Base-by-base conservation (phyloP, 83 land plant species). In the Larix sibirica region DNA sequence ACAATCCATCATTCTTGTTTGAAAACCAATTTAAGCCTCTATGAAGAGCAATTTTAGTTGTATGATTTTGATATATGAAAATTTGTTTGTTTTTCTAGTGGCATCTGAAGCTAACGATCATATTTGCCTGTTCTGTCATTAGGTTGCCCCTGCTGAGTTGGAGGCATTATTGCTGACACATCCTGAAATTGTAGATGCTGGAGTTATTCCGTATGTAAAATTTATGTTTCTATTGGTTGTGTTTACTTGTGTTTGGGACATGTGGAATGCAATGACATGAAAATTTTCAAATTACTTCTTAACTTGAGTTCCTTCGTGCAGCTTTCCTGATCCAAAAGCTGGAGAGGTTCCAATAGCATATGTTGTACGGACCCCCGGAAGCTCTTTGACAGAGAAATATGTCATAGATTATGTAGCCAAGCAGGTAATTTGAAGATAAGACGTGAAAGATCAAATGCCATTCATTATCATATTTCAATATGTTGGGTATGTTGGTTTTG, bases 81-180 rank as follows among this genome's bases (percentile, higher is more conserved):
- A 33, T 2, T 33, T 33, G 36, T 33, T 47, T 8, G 54, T 8
- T 47, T 47, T 47, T 9, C 8, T 7, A 1, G 10, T 7, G 10
- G 54, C 0, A 47, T 9, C 2, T 47, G 10, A 47, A 47, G 54
- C 54, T 47, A 8, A 47, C 2, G 10, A 47, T 47, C 54, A 8
- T 9, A 47, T 47, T 47, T 47, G 54, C 7, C 40, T 68, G 36
- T 68, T 68, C 31, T 68, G 40, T 68, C 20, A 3, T 28, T 31
- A 91, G 98, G 96, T 95, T 28, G 87, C 98, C 38, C 96, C 98
- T 7, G 96, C 98, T 61, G 96, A 94, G 79, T 70, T 95, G 79
- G 96, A 94, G 80, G 98, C 93, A 3, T 67, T 94, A 90, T 62
- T 94, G 20, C 89, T 90, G 38, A 85, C 95, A 21, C 96, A 96